Evolutionary conservation across 2,329 filamentous ascomycete genomes (phyloP).

Genomic region (Fusarium cyanostomum): DNA sequence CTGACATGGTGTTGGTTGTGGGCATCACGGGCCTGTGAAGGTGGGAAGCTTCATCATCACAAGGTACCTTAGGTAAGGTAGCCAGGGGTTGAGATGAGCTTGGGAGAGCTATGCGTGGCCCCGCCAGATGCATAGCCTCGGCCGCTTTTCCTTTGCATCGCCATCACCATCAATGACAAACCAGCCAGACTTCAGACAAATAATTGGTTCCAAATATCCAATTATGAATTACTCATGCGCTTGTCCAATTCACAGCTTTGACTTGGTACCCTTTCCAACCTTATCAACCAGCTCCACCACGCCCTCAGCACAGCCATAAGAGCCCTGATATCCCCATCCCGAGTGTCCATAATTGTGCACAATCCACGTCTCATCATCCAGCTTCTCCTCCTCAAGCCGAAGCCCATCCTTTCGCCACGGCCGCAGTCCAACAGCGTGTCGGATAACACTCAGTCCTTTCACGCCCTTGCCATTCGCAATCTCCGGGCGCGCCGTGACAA

Average conservation of each 20-base stretch:
- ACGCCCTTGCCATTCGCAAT: constrained; percentile 74
- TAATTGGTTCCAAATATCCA: not conserved
- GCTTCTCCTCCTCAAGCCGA: constrained; percentile 70
- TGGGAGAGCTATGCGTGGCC: constrained; percentile 30
- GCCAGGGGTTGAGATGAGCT: constrained; percentile 31
- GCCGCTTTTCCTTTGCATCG: not conserved
- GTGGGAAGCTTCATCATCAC: constrained; percentile 25
- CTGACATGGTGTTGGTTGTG: constrained; percentile 41
- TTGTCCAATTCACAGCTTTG: constrained; percentile 40
- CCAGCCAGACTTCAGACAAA: no score
- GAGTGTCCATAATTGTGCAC: constrained; percentile 85
- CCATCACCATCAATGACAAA: not conserved
- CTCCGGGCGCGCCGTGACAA: constrained; percentile 70
- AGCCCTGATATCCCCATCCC: constrained; percentile 78
- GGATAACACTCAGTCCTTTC: constrained; percentile 76
- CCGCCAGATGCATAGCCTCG: constrained; percentile 42
- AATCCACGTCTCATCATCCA: constrained; percentile 67
- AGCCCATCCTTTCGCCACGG: constrained; percentile 79
- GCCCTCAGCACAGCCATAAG: constrained; percentile 75
- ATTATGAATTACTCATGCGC: not conserved
- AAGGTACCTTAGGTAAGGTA: not conserved
- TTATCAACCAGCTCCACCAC: constrained; percentile 74
- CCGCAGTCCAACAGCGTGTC: constrained; percentile 84
- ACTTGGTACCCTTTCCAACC: constrained; percentile 52
- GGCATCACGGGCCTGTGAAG: constrained; percentile 18